Evolutionary conservation across 768 basidiomycete species (phyloP).

Genomic region (Podaxis mareebaensis): DNA sequence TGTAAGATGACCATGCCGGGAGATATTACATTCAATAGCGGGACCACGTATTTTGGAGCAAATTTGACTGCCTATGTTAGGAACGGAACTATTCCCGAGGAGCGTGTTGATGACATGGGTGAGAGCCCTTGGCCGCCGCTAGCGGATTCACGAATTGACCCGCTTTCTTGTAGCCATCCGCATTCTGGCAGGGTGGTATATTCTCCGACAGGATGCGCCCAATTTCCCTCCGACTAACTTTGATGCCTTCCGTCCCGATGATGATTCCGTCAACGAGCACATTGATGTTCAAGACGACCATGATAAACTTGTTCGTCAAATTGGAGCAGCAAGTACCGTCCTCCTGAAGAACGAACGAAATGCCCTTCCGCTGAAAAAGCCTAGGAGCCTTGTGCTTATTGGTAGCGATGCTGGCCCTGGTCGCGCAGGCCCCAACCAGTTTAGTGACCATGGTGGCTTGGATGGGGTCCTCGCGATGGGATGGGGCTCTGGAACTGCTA

Average conservation of each 20-base stretch:
- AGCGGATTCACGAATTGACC: not conserved
- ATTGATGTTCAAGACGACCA: slow-evolving; percentile 75
- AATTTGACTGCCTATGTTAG: slow-evolving; percentile 69
- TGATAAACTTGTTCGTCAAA: slow-evolving; percentile 62
- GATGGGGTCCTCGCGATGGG: slow-evolving; percentile 85
- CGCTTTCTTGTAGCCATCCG: slow-evolving; percentile 53
- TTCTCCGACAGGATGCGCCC: slow-evolving; percentile 61
- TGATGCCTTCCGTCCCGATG: slow-evolving; percentile 57
- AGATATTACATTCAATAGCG: slow-evolving; percentile 50
- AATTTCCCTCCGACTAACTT: slow-evolving; percentile 72
- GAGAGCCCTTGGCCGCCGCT: slow-evolving; percentile 22
- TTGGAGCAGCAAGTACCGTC: slow-evolving; percentile 74
- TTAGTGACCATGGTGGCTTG: slow-evolving; percentile 58
- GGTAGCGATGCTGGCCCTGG: slow-evolving; percentile 70
- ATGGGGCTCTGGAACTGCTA: slow-evolving; percentile 86
- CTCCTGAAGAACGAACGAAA: slow-evolving; percentile 70
- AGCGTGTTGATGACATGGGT: slow-evolving; percentile 78
- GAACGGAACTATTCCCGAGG: slow-evolving; percentile 68
- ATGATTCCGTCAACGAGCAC: slow-evolving; percentile 56
- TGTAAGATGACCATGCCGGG: slow-evolving; percentile 75
- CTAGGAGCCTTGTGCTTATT: slow-evolving; percentile 58
- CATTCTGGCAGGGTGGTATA: slow-evolving; percentile 72
- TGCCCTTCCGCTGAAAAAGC: slow-evolving; percentile 59
- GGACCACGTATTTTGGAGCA: slow-evolving; percentile 59
- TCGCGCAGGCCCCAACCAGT: slow-evolving; percentile 69